A percentile compares a stretch with the other conserved stretches of the same genome.
Evolutionary conservation across 306 rosid genomes (phyloP).

Genomic region (Malus fusca): DNA sequence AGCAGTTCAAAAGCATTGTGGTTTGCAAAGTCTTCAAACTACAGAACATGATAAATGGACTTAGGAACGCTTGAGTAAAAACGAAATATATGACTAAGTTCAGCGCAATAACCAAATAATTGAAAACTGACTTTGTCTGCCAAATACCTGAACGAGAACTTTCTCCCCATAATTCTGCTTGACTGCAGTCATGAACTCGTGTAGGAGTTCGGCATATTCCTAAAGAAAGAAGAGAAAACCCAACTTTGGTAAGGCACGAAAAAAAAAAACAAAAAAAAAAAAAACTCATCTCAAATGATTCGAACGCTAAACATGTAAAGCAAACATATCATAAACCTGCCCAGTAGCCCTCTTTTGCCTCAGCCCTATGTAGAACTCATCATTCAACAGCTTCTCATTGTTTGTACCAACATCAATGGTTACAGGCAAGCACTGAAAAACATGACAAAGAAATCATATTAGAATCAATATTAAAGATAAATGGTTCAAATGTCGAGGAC

Average conservation of each 20-base stretch:
- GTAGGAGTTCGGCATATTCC: slow-evolving; percentile 84
- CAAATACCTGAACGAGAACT: slow-evolving; percentile 74
- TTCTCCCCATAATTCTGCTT: slow-evolving; percentile 90
- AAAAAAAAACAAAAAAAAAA: neutral
- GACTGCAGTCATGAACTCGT: slow-evolving; percentile 87
- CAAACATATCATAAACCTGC: slow-evolving; percentile 42
- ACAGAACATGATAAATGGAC: slow-evolving; percentile 17
- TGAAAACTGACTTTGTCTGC: slow-evolving; percentile 8
- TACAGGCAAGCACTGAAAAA: slow-evolving; percentile 87
- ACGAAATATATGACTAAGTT: slow-evolving; percentile 2
- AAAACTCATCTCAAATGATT: neutral
- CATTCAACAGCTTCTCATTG: slow-evolving; percentile 75
- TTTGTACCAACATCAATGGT: slow-evolving; percentile 99
- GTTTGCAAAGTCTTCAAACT: slow-evolving; percentile 99
- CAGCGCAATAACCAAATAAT: neutral
- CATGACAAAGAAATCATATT: neutral
- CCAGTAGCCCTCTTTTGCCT: slow-evolving; percentile 87
- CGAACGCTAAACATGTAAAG: neutral
- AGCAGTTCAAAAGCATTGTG: slow-evolving; percentile 98
- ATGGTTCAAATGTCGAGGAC: neutral
- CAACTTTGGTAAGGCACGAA: neutral
- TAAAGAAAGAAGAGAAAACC: slow-evolving; percentile 16
- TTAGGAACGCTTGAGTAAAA: slow-evolving; percentile 14
- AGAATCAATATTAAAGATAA: slow-evolving; percentile 3
- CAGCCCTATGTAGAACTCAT: slow-evolving; percentile 90